Base-by-base conservation (phyloP, 2,329 filamentous ascomycete species). In the Colletotrichum sp. region DNA sequence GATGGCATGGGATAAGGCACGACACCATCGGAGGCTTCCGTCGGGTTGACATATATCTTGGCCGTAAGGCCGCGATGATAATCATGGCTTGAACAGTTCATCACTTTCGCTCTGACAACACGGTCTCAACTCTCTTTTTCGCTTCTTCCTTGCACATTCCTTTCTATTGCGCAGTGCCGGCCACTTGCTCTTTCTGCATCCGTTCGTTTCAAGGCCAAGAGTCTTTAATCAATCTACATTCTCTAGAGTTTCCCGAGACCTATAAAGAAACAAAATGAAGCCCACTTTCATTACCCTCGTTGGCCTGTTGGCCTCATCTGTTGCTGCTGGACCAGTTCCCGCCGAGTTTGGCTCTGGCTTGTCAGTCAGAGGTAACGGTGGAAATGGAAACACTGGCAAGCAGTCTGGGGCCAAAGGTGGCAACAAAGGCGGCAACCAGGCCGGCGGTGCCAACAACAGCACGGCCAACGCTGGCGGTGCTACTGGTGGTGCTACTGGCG, bases 91-190 rank as follows among this genome's bases (percentile, higher is more conserved):
- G 10, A 48, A 18, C 13, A 36, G 13, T 21, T 55, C 60, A 43
- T 57, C 71, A 36, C 36, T 66, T 39, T 63, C 39, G 48, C 65
- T 68, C 63, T 32, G n/a, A 60, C 30, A 36, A 18, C 28, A 36
- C 36, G 39, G 66, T 66, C 34, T 64, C n/a, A 30, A 59, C 65
- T 28, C 4, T 67, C 52, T 63, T 70, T 70, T 67, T 34, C 34
- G 21, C 26, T 24, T 57, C 52, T 61, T 52, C 34, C 21, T 70
- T 66, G 14, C 48, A 39, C 30, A 18, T 14, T 60, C n/a, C 59
- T 39, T 74, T 66, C 65, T 67, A 52, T 66, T 14, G 12, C 66
- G 74, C 74, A 70, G 71, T 76, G 71, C 74, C 60, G 74, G 74
- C 59, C 74, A 71, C 68, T 71, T 74, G 71, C 52, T 76, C 24